Conservation (phyloP, 2,329 filamentous ascomycete genomes). For the Penicillium frequentans region DNA sequence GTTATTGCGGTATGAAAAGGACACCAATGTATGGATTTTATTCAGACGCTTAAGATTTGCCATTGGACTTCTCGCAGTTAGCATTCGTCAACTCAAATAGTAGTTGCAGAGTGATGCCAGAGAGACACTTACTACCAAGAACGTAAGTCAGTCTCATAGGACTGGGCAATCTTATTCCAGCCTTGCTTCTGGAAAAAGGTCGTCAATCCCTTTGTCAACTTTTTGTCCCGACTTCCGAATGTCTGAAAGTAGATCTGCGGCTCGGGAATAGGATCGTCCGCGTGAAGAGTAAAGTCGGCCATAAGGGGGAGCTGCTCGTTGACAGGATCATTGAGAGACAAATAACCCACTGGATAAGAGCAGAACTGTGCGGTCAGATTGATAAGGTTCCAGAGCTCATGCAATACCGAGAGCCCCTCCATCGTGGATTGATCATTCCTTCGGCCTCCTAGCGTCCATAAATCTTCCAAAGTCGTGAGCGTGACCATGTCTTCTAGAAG, state of each 20-base stretch:
- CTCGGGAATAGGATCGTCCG: neutral
- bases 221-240: neutral
- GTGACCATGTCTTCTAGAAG: neutral
- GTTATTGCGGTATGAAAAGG: neutral
- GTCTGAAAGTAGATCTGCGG: neutral
- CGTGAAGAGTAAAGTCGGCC: neutral
- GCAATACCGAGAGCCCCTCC: neutral
- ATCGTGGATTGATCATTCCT: neutral
- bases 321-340: neutral
- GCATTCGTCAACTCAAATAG: neutral
- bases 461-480: neutral
- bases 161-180: neutral
- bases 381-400: neutral
- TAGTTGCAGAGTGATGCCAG: neutral
- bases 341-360: neutral
- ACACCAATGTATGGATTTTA: neutral
- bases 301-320: neutral
- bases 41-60: neutral
- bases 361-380: neutral
- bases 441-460: neutral
- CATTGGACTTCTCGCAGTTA: neutral
- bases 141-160: neutral
- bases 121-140: neutral
- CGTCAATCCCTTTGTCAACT: neutral
- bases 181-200: neutral